Base-by-base conservation (phyloP, 2,329 filamentous ascomycete genomes). In the Neophaeococcomyces mojaviensis region DNA sequence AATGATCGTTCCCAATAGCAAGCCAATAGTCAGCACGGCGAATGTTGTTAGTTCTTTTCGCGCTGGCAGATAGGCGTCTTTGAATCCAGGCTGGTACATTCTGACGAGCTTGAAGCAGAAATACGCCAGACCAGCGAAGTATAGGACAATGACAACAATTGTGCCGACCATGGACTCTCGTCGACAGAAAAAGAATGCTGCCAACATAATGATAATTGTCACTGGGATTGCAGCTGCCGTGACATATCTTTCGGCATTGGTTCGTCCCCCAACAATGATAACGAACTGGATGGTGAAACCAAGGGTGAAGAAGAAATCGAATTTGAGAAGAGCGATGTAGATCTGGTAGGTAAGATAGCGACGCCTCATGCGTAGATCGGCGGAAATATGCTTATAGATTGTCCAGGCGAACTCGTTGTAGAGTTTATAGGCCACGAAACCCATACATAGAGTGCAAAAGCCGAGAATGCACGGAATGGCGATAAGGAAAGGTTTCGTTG, bases 231-330 rank as follows among this genome's bases (percentile, higher is more conserved):
- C 92, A 50, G 84, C 86, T 39, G 92, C 81, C 6, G 94, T 98
- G 43, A 97, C 74, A 45, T 78, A 84, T 58, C 92, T 87, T 65
- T 98, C 92, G 58, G 80, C 72, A 51, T 83, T 77, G 39, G 76
- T 76, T 20, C 73, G 74, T 53, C 77, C 77, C 36, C 79, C 82
- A 49, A 98, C 88, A 49, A 97, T 85, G 58, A 98, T 90, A 44
- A 97, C 78, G 66, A 98, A 98, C 63, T 98, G 92, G 38, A 98
- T 87, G 5, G 92, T 97, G 66, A 98, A 98, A 45, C 90, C 92
- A 41, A 98, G 80, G 76, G 98, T 98, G 74, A 98, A 97, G 80
- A 98, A 98, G 69, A 98, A 97, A 69, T 98, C 92, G 65, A 98
- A 98, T 68, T 98, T 98, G 55, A 98, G 77, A 9, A 98, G 78